Percentiles rank a stretch among this genome's conserved stretches.
phyloP scores from a whole-genome alignment of 768 basidiomycete species.

The Pulveroboletus sp. region DNA sequence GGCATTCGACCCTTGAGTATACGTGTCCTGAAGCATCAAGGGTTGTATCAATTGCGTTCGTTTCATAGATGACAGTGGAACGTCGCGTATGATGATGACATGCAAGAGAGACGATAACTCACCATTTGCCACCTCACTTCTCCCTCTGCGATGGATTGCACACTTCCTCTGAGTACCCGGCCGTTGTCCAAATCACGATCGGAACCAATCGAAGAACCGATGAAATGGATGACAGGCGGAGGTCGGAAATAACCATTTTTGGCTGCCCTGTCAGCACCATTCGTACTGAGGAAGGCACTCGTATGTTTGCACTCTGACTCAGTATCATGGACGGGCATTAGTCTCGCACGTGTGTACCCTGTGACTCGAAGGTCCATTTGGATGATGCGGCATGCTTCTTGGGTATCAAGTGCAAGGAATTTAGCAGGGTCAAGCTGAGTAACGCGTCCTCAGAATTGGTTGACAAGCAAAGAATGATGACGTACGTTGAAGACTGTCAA shows the following conservation, averaged over 20 bases:
- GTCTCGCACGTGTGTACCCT: constrained; percentile 32
- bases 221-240: constrained; percentile 50
- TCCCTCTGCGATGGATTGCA: constrained; percentile 47
- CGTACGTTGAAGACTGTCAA: constrained; percentile 25
- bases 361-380: constrained; percentile 45
- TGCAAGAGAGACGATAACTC: too few species aligned
- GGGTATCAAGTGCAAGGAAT: constrained; percentile 29
- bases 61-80: too few species aligned
- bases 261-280: not conserved
- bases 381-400: constrained; percentile 51
- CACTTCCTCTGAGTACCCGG: constrained; percentile 40
- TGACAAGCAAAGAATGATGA: not conserved
- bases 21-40: constrained; percentile 14
- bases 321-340: constrained; percentile 18
- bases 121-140: constrained; percentile 52
- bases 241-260: constrained; percentile 23
- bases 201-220: constrained; percentile 42
- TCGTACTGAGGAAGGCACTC: constrained; percentile 16
- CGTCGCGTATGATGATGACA: too few species aligned
- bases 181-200: constrained; percentile 30
- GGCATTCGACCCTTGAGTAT: constrained; percentile 30
- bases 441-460: not conserved
- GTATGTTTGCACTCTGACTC: constrained; percentile 3
- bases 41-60: not conserved
- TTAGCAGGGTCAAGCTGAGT: constrained; percentile 24